Evolutionary conservation across 2,329 filamentous ascomycete species (phyloP).

Genomic region (Chrysoporthe deuterocubensis): DNA sequence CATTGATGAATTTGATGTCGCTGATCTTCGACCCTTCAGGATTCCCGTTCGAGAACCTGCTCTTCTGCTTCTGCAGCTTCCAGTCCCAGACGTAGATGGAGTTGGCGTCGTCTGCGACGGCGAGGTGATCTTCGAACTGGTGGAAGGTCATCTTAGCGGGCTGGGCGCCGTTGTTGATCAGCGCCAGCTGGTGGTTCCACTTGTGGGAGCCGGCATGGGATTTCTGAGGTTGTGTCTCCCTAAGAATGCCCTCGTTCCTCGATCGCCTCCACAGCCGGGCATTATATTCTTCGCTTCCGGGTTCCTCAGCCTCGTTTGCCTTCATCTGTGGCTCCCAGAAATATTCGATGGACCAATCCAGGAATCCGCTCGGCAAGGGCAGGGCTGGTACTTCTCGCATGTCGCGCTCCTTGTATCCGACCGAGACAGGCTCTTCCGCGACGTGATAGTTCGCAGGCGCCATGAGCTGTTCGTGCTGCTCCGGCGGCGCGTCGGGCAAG

Average conservation of each 20-base stretch:
- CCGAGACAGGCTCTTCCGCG: conserved; percentile 78
- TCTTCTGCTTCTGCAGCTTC: conserved; percentile 74
- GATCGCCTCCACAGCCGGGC: conserved; percentile 89
- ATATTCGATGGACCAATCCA: conserved; percentile 97
- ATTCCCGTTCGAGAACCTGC: conserved; percentile 92
- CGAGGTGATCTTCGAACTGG: conserved; percentile 95
- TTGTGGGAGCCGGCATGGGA: conserved; percentile 81
- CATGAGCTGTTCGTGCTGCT: conserved; percentile 72
- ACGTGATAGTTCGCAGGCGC: conserved; percentile 74
- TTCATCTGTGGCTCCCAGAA: conserved; percentile 99
- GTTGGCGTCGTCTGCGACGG: conserved; percentile 91
- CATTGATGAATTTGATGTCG: conserved; percentile 96
- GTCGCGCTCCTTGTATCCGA: conserved; percentile 69
- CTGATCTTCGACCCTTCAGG: conserved; percentile 89
- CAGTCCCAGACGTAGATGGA: conserved; percentile 94
- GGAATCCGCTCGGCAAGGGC: conserved; percentile 80
- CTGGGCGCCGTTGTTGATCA: conserved; percentile 88
- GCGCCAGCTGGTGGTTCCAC: conserved; percentile 83
- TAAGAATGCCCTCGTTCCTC: conserved; percentile 89
- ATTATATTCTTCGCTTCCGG: conserved; percentile 95
- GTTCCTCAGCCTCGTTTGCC: conserved; percentile 91
- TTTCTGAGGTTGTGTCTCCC: conserved; percentile 92
- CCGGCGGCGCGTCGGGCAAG: conserved; percentile 61
- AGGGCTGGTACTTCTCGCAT: conserved; percentile 63
- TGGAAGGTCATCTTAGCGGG: conserved; percentile 94